Base-by-base conservation (phyloP, 768 basidiomycete genomes). In the Serendipita sp. region DNA sequence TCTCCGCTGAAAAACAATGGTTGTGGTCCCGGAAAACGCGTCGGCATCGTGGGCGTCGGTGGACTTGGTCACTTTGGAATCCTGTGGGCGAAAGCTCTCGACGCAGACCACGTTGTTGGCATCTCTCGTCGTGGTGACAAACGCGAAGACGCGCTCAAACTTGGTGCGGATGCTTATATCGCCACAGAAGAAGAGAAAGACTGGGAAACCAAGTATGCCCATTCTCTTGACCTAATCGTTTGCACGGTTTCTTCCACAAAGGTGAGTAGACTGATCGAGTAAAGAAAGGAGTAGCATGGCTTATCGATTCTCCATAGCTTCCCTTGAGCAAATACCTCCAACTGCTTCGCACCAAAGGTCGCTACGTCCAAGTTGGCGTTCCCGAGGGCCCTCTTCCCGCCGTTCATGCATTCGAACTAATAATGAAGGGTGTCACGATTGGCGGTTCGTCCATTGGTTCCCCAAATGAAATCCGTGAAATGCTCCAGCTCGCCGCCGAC, bases 21-120 rank as follows among this genome's bases (percentile, higher is more conserved):
- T 34, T 71, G 68, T 65, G 83, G 83, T 0, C 81, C 82, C 0
- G 85, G 84, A 47, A 84, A 82, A 74, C 79, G 78, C 66, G 81
- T 88, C 68, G 86, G 84, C 48, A 73, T 88, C 47, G 75, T 86
- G 67, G 85, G 85, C 47, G 78, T 88, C 44, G 85, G 85, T 44
- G 85, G 84, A 18, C 74, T 85, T 18, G 81, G 80, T 0, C 73
- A 73, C 66, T 75, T 69, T 54, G 71, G 68, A 15, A 68, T 79
- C 54, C 69, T 80, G 34, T 81, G 78, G 70, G 79, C 78, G 38
- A 77, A 77, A 63, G 83, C 83, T 0, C 73, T 86, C 54, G 84
- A 81, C 1, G 80, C 79, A 3, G 78, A 83, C 30, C 38, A 41
- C 38, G 80, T 84, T 51, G 76, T 78, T 46, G 83, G 79, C 1